Conservation (phyloP, 768 basidiomycete species). For the Lactifluus echinatus region DNA sequence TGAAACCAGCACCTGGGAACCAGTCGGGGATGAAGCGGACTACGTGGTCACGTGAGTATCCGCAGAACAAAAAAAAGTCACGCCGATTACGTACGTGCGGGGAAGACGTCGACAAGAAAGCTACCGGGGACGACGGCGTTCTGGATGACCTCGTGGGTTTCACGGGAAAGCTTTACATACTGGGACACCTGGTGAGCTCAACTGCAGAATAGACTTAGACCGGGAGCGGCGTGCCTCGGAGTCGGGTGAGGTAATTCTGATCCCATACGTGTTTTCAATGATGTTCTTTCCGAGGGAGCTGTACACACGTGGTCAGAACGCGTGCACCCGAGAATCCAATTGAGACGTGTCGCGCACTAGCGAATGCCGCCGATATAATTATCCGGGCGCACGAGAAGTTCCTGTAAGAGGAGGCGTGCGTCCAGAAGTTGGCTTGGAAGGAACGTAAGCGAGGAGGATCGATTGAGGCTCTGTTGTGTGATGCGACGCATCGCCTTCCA, state of each 20-base stretch:
- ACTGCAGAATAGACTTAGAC: background rate
- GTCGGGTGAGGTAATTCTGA: conserved; percentile 14
- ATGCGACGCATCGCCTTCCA: conserved; percentile 20
- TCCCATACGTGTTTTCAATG: conserved; percentile 19
- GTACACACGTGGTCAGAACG: conserved; percentile 12
- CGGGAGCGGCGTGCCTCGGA: conserved; percentile 4
- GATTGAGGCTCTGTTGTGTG: conserved; percentile 19
- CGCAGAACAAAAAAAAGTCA: no score
- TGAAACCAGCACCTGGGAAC: conserved; percentile 21
- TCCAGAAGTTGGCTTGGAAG: conserved; percentile 16
- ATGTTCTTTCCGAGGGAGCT: conserved; percentile 19
- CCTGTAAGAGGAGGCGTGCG: conserved; percentile 16
- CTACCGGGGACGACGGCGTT: conserved; percentile 20
- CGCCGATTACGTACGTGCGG: conserved; percentile 15
- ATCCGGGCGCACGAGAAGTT: conserved; percentile 7
- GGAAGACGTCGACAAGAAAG: conserved; percentile 19
- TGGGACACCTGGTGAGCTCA: background rate
- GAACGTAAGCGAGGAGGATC: conserved; percentile 11
- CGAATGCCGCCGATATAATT: conserved; percentile 16
- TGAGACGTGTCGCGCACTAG: conserved; percentile 14
- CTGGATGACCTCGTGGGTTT: conserved; percentile 19
- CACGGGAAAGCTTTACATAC: conserved; percentile 18
- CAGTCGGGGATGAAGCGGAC: conserved; percentile 18
- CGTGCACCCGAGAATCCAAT: background rate
- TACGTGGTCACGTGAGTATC: conserved; percentile 5